These are phyloP conservation scores for Arachis stenosperma DNA, from an alignment of 306 rosid species.

Conservation along the genomic window DNA sequence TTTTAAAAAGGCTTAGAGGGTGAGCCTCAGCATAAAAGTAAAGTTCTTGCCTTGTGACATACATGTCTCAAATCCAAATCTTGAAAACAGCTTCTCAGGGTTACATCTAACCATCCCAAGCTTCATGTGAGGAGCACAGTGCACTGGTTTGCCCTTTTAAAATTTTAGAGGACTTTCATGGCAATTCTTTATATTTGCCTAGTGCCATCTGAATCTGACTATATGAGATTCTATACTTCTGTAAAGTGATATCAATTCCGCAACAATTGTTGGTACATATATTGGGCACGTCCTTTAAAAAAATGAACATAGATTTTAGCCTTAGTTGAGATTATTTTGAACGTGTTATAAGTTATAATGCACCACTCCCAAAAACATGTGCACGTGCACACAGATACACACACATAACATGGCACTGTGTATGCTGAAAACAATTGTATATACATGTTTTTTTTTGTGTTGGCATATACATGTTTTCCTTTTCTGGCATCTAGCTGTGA, in stretches of 20 bases:
- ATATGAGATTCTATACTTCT: slow-evolving; percentile 24
- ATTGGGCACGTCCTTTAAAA: not conserved
- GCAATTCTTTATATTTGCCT: slow-evolving; percentile 14
- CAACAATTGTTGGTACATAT: slow-evolving; percentile 10
- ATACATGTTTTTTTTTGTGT: slow-evolving; percentile 5
- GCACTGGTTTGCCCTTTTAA: not conserved
- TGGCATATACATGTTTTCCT: slow-evolving; percentile 26
- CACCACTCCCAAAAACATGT: no score
- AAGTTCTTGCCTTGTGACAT: no score
- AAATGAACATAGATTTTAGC: not conserved
- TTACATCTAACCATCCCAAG: no score
- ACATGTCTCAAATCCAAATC: no score
- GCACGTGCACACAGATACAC: no score
- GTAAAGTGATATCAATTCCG: slow-evolving; percentile 30
- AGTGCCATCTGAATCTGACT: slow-evolving; percentile 24
- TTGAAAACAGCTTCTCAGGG: no score
- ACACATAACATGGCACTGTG: not conserved
- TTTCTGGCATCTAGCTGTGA: slow-evolving; percentile 8
- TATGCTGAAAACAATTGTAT: slow-evolving; percentile 20
- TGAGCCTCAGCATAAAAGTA: no score
- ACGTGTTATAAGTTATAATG: not conserved
- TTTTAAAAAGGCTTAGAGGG: not conserved
- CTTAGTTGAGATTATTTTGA: slow-evolving; percentile 24
- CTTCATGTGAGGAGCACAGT: no score
- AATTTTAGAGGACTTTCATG: slow-evolving; percentile 10